Evolutionary conservation across 805 yeast species (phyloP), one percentile per base, ranked within the genome.

Genomic region (Nakazawaea populi): DNA sequence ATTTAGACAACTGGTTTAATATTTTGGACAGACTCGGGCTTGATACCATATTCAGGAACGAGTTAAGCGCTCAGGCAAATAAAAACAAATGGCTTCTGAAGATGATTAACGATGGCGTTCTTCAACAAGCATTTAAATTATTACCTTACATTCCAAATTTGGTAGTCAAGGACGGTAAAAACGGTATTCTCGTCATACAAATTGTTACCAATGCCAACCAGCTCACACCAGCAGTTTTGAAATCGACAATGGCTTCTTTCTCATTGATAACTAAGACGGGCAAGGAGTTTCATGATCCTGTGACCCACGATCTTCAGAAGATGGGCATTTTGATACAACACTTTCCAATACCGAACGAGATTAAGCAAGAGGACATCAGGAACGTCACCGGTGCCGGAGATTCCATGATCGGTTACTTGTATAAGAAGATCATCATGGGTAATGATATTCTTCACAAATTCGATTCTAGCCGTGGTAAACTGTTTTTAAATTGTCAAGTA

Each of bases 321-420:
- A 52, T 75, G 47, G 89, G 89, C 4, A 72, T 85, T 4, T 69
- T 81, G 6, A 69, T 88, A 24, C 87, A 87, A 58, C 84, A 86
- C 61, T 85, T 75, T 62, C 75, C 78, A 0, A 66, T 76, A 3
- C 64, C 68, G 1, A 56, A 62, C 6, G 51, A 55, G 2, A 71
- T 77, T 0, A 67, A 65, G 52, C 67, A 65, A 41, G 61, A 70
- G 3, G 60, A 64, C 0, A 73, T 85, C 10, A 67, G 66, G 31
- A 87, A 83, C 56, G 96, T 87, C 34, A 88, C 92, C 8, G 97
- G 96, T 2, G 96, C 96, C 0, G 97, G 96, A 9, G 96, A 89
- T 64, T 75, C 94, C 0, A 71, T 89, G 42, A 75, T 82, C 31
- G 96, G 96, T 0, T 79, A 75, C 30, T 55, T 89, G 27, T 62